A percentile compares a stretch with the other conserved stretches of the same genome.
Conservation (phyloP, 768 basidiomycete species). For the Tylopilus subfusipes region DNA sequence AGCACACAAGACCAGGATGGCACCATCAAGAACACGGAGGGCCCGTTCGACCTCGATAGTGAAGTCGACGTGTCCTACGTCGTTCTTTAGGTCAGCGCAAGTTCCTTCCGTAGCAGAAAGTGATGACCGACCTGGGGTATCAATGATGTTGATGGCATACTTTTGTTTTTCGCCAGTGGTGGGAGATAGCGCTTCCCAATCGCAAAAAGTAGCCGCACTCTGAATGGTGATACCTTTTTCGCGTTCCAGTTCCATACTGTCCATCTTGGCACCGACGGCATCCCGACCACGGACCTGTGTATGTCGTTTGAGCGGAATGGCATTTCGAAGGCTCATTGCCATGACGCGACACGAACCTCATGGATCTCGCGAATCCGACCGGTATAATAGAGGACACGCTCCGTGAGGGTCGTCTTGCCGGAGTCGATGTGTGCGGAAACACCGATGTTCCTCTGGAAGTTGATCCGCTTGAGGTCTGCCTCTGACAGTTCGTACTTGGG, state of each 20-base stretch:
- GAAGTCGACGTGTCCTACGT: constrained; percentile 95
- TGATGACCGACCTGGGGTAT: constrained; percentile 74
- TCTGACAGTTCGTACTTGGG: constrained; percentile 52
- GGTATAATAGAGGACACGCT: constrained; percentile 94
- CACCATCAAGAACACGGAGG: constrained; percentile 92
- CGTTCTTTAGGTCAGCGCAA: not conserved
- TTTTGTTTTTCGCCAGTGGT: constrained; percentile 65
- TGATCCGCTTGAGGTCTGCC: constrained; percentile 61
- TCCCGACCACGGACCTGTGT: constrained; percentile 86
- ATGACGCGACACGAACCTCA: constrained; percentile 58
- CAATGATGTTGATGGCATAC: constrained; percentile 96
- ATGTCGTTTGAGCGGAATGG: not conserved
- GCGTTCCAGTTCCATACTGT: constrained; percentile 97
- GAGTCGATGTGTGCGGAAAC: constrained; percentile 95
- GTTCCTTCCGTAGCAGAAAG: not conserved
- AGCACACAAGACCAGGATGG: constrained; percentile 93
- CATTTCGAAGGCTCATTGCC: not conserved
- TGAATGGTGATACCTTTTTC: constrained; percentile 99
- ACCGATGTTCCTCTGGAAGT: constrained; percentile 89
- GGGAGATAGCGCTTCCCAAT: constrained; percentile 79
- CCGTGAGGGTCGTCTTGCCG: constrained; percentile 97
- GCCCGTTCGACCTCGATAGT: constrained; percentile 99
- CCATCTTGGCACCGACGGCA: constrained; percentile 98
- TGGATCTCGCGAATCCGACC: constrained; percentile 95
- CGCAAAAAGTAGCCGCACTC: constrained; percentile 96